Evolutionary conservation across 805 yeast genomes (phyloP), one percentile per base, ranked within the genome.

Genomic region (Lipomyces spencermartinsiae): DNA sequence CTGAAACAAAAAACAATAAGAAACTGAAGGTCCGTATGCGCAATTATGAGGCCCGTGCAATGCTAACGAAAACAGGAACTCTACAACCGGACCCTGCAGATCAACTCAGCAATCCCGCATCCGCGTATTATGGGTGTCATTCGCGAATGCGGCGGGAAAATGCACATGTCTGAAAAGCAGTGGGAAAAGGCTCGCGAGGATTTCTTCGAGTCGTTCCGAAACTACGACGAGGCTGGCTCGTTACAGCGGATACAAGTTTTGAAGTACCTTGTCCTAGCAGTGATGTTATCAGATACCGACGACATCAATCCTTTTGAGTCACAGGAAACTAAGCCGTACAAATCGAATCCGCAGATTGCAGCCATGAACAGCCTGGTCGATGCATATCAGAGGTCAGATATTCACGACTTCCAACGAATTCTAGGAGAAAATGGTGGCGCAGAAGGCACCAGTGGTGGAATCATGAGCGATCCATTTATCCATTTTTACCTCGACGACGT

Each of bases 41-140:
- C 8, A 3, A 51, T 35, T n/a, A 35, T 43, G 46, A 16, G 29
- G 9, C 37, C 25, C n/a, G 22, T 7, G 16, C 25, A 14, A 16
- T 2, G 39, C 31, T 60, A 60, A 60, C 58, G 16, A 33, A 19
- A 8, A 31, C 81, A 82, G 63, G 79, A 82, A 60, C 79, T 88
- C 25, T 86, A 89, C 71, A 77, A 80, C 34, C 79, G 85, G 68
- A 81, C 89, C 0, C 71, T 80, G n/a, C 71, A 77, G 5, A 80
- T 88, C 25, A 83, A 85, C 7, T 81, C 87, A 0, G 90, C 91
- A 25, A 88, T 90, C 1, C 90, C 93, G 0, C 96, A 92, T 74
- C 93, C 96, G 0, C 81, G 84, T 59, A 87, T 89, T 34, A 81
- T 87, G 77, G 97, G 94, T 1, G 84, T 89, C n/a, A 84, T 91